These are phyloP conservation scores for Boletus patriciae DNA, from an alignment of 768 basidiomycete species.

Conservation along the genomic window DNA sequence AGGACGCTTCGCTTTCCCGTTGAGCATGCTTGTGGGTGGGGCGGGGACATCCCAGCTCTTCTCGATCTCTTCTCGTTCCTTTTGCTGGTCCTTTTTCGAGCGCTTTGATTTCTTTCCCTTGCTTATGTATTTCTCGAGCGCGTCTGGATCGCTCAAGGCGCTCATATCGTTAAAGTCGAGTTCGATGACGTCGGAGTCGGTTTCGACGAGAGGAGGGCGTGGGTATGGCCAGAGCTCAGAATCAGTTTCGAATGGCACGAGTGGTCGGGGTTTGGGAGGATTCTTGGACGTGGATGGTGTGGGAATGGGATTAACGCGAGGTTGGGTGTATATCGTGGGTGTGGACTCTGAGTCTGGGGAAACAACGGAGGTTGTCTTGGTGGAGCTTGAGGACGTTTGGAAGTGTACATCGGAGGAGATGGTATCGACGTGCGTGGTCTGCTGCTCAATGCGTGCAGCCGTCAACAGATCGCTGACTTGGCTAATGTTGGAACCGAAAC, in stretches of 20 bases:
- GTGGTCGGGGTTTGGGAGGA: conserved; percentile 35
- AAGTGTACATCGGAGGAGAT: conserved; percentile 6
- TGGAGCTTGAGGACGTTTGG: neutral
- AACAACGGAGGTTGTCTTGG: neutral
- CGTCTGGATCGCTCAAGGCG: conserved; percentile 65
- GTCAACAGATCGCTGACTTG: conserved; percentile 32
- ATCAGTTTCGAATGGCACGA: conserved; percentile 63
- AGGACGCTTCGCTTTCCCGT: conserved; percentile 26
- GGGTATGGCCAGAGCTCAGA: conserved; percentile 75
- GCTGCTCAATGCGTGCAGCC: conserved; percentile 24
- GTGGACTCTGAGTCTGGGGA: conserved; percentile 7
- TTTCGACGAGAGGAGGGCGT: conserved; percentile 44
- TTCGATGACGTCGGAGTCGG: conserved; percentile 62
- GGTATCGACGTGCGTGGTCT: conserved; percentile 7
- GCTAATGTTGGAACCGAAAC: conserved; percentile 34
- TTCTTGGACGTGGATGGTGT: conserved; percentile 16
- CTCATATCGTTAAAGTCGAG: conserved; percentile 75
- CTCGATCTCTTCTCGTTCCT: conserved; percentile 53
- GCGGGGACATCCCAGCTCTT: conserved; percentile 59
- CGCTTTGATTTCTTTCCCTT: conserved; percentile 27
- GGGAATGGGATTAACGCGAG: conserved; percentile 1
- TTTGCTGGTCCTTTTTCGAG: conserved; percentile 37
- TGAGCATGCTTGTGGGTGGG: conserved; percentile 16
- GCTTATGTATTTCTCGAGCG: conserved; percentile 42
- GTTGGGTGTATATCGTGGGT: conserved; percentile 17